Percentiles rank a stretch among this genome's conserved stretches.
Conservation (phyloP, 192 early-diverging fungal genomes). For the Rhizoclosmatium sp. region DNA sequence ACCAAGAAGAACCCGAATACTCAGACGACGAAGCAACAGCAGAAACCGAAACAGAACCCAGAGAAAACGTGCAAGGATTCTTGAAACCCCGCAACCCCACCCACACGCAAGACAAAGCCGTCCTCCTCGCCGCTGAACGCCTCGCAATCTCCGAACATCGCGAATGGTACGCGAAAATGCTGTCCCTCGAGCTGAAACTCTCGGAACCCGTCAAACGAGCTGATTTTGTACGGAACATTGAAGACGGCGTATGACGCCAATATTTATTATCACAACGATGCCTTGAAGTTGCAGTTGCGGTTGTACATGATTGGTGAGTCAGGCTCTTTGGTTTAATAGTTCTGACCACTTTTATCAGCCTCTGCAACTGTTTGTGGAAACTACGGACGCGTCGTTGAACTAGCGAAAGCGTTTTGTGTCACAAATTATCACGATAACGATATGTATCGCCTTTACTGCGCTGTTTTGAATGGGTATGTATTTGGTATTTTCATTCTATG, state of each 20-base stretch:
- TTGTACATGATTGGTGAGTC: conserved; percentile 69
- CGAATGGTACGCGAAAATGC: conserved; percentile 25
- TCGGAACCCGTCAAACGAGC: conserved; percentile 32
- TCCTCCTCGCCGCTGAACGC: conserved; percentile 15
- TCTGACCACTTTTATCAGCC: conserved; percentile 25
- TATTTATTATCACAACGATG: conserved; percentile 66
- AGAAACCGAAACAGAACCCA: not conserved
- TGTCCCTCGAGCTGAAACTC: conserved; percentile 3
- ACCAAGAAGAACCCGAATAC: not conserved
- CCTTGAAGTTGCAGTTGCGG: conserved; percentile 45
- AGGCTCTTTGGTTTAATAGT: not conserved
- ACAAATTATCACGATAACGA: conserved; percentile 41
- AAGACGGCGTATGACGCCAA: conserved; percentile 62
- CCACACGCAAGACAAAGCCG: conserved; percentile 17
- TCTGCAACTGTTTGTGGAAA: conserved; percentile 49
- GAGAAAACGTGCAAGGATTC: not conserved
- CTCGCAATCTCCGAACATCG: conserved; percentile 9
- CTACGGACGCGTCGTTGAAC: conserved; percentile 42
- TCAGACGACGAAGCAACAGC: not conserved
- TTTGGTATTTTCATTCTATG: conserved; percentile 16
- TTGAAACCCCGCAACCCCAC: not conserved
- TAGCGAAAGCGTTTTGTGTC: conserved; percentile 42
- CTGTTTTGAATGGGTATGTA: conserved; percentile 52
- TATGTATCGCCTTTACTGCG: conserved; percentile 58
- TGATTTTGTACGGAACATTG: conserved; percentile 53